phyloP scores from a whole-genome alignment of 441 rosid species.

The Hura crepitans region DNA sequence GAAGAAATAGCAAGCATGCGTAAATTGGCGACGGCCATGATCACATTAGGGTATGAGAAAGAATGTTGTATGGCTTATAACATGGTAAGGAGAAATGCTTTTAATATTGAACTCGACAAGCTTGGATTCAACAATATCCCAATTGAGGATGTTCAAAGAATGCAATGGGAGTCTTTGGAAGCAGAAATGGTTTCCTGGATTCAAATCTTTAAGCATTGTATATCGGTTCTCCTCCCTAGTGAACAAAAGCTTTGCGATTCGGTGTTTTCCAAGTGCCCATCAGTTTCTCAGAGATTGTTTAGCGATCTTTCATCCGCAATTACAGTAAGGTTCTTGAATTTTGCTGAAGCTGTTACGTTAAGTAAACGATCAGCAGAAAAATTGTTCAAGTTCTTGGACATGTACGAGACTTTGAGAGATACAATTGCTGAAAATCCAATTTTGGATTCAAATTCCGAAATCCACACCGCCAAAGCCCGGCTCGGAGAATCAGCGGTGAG shows the following conservation, averaged over 20 bases:
- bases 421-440: constrained; percentile 33
- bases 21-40: constrained; percentile 37
- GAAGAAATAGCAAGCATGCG: constrained; percentile 30
- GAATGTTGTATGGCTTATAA: constrained; percentile 41
- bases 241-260: constrained; percentile 37
- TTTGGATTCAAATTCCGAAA: constrained; percentile 47
- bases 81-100: constrained; percentile 29
- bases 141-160: constrained; percentile 34
- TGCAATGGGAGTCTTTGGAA: constrained; percentile 48
- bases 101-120: constrained; percentile 31
- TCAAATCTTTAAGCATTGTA: constrained; percentile 30
- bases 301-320: constrained; percentile 38
- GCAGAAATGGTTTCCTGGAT: constrained; percentile 41
- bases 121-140: constrained; percentile 36
- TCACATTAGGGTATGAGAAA: constrained; percentile 38
- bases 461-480: constrained; percentile 39
- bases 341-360: constrained; percentile 59
- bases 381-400: constrained; percentile 76
- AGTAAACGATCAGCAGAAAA: constrained; percentile 71
- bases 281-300: constrained; percentile 34
- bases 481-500: constrained; percentile 64
- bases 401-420: constrained; percentile 72
- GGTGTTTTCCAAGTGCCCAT: constrained; percentile 33
- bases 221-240: constrained; percentile 24
- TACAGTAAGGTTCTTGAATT: constrained; percentile 38